Percentiles rank a stretch among this genome's conserved stretches.
These are phyloP conservation scores for Paraphysoderma sedebokerense DNA, from an alignment of 371 early-diverging fungal species.

Conservation along the genomic window DNA sequence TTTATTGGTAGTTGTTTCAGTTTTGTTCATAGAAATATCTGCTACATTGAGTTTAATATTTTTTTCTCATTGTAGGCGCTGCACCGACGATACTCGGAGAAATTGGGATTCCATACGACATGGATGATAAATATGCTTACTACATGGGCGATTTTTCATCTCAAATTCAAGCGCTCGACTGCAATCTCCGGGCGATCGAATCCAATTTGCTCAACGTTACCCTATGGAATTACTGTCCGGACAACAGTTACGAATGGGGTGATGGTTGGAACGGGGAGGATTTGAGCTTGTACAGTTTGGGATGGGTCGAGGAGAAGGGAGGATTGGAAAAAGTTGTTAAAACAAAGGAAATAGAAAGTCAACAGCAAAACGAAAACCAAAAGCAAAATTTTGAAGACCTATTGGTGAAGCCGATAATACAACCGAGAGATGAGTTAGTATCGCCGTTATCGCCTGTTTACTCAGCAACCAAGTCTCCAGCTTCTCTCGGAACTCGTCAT, in stretches of 20 bases:
- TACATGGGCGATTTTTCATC: conserved; percentile 9
- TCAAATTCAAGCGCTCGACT: conserved; percentile 41
- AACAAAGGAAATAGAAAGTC: neutral
- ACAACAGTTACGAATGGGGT: conserved; percentile 36
- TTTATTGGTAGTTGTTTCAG: conserved; percentile 28
- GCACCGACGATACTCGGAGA: conserved; percentile 32
- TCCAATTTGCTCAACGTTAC: conserved; percentile 36
- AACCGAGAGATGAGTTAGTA: no score
- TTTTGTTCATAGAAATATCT: neutral
- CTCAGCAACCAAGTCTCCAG: no score
- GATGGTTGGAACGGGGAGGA: conserved; percentile 62
- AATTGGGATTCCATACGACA: conserved; percentile 55
- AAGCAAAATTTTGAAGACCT: no score
- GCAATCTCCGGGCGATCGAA: conserved; percentile 43
- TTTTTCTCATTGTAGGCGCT: neutral
- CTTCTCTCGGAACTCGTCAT: no score
- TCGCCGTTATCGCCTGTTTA: no score
- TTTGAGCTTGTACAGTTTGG: conserved; percentile 30
- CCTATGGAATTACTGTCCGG: conserved; percentile 18
- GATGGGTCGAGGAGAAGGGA: neutral
- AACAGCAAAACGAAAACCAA: no score
- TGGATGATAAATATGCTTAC: conserved; percentile 24
- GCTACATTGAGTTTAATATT: neutral
- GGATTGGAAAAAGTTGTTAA: neutral
- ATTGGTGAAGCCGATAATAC: no score